Conservation (phyloP, 192 early-diverging fungal species). For the Backusella mclennaniae region DNA sequence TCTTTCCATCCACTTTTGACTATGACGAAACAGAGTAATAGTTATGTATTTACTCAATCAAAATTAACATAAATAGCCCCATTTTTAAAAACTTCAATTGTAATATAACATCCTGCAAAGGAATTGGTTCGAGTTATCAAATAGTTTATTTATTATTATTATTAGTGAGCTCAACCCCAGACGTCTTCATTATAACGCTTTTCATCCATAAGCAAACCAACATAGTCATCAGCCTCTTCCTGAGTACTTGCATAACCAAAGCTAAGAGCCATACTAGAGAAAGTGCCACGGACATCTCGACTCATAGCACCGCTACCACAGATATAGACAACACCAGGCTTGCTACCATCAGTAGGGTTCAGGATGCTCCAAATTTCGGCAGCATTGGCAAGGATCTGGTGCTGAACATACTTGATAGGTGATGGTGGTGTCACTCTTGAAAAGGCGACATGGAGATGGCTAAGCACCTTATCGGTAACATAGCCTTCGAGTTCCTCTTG, state of each 20-base stretch:
- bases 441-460: constrained; percentile 54
- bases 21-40: too few relatives aligned
- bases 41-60: too few relatives aligned
- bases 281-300: constrained; percentile 28
- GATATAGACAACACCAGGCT: constrained; percentile 20
- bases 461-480: constrained; percentile 50
- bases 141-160: too few relatives aligned
- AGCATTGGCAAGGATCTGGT: constrained; percentile 25
- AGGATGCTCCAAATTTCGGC: constrained; percentile 11
- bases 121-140: too few relatives aligned
- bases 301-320: constrained; percentile 34
- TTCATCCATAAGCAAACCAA: constrained; percentile 15
- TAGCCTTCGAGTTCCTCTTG: constrained; percentile 61
- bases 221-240: constrained; percentile 20
- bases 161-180: constrained; percentile 9
- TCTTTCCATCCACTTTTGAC: too few relatives aligned
- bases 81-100: too few relatives aligned
- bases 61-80: too few relatives aligned
- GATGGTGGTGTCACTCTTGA: constrained; percentile 49
- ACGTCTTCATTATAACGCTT: constrained; percentile 34
- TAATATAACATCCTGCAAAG: too few relatives aligned
- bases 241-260: constrained; percentile 18
- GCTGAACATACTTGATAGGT: constrained; percentile 33
- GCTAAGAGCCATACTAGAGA: constrained; percentile 12
- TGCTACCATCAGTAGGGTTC: not conserved